Evolutionary conservation across 257 asterid genomes (phyloP).

Genomic region (Prunella vulgaris): DNA sequence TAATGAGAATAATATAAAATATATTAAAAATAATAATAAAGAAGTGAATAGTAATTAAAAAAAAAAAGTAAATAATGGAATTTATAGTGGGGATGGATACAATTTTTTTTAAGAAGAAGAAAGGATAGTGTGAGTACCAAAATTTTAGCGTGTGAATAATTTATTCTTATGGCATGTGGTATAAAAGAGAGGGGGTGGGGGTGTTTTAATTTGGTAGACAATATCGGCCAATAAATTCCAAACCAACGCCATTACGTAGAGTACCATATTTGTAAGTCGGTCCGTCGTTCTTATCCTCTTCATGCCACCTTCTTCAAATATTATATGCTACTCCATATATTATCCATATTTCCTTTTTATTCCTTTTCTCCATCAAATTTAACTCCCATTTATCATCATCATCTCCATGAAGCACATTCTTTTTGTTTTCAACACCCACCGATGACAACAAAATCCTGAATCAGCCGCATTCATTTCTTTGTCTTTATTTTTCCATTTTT

Average conservation of each 20-base stretch:
- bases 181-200: neutral
- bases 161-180: constrained; percentile 26
- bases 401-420: constrained; percentile 26
- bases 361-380: constrained; percentile 4
- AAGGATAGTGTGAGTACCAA: neutral
- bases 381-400: neutral
- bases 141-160: neutral
- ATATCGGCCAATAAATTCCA: constrained; percentile 34
- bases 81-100: too few relatives aligned
- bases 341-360: constrained; percentile 22
- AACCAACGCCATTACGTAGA: constrained; percentile 30
- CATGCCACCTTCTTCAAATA: constrained; percentile 21
- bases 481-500: neutral
- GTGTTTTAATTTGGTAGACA: neutral
- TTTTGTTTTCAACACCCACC: constrained; percentile 31
- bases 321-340: neutral
- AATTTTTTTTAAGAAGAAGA: neutral
- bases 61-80: too few relatives aligned
- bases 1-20: too few relatives aligned
- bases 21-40: too few relatives aligned
- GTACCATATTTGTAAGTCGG: constrained; percentile 55
- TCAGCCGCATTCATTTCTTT: neutral
- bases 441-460: neutral
- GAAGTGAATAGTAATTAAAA: too few relatives aligned
- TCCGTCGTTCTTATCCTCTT: constrained; percentile 62